Percentiles rank a stretch among this genome's conserved stretches.
These are phyloP conservation scores for Fusarium chaquense DNA, from an alignment of 2,329 filamentous ascomycete genomes.

Conservation along the genomic window DNA sequence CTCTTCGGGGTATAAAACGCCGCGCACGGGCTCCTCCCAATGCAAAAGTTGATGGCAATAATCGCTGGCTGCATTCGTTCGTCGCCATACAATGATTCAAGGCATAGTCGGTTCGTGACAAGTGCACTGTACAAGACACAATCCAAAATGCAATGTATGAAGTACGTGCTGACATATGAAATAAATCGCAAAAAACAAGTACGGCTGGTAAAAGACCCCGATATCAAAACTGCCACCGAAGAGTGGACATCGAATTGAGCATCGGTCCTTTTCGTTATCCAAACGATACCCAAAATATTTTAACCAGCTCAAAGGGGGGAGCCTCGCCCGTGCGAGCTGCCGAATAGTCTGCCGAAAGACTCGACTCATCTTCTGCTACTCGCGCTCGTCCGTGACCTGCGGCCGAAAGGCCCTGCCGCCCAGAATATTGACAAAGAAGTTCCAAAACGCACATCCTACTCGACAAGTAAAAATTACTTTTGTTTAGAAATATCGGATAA, in stretches of 20 bases:
- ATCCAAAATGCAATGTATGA: constrained; percentile 37
- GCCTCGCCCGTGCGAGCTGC: constrained; percentile 24
- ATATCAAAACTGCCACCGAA: constrained; percentile 36
- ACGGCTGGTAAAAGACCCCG: constrained; percentile 31
- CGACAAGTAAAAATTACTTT: constrained; percentile 18
- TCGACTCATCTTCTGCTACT: constrained; percentile 8
- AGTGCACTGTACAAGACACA: constrained; percentile 27
- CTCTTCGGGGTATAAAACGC: constrained; percentile 36
- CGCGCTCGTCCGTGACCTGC: constrained; percentile 37
- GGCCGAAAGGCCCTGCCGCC: constrained; percentile 40
- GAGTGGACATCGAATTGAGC: constrained; percentile 32
- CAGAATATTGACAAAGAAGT: constrained; percentile 54
- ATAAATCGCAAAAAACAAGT: constrained; percentile 31
- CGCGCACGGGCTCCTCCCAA: constrained; percentile 30
- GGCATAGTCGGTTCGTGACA: constrained; percentile 21
- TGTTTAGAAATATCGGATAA: constrained; percentile 59
- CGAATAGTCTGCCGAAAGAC: neutral
- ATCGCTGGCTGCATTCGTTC: constrained; percentile 35
- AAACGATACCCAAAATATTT: constrained; percentile 41
- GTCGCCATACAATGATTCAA: constrained; percentile 27
- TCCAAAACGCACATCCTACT: constrained; percentile 47
- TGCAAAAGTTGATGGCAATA: constrained; percentile 30
- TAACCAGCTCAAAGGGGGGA: constrained; percentile 40
- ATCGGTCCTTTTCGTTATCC: constrained; percentile 34
- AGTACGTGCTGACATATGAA: constrained; percentile 42